Percentiles rank a stretch among this genome's conserved stretches.
These are phyloP conservation scores for Botrytis porri DNA, from an alignment of 2,329 filamentous ascomycete species.

Conservation along the genomic window DNA sequence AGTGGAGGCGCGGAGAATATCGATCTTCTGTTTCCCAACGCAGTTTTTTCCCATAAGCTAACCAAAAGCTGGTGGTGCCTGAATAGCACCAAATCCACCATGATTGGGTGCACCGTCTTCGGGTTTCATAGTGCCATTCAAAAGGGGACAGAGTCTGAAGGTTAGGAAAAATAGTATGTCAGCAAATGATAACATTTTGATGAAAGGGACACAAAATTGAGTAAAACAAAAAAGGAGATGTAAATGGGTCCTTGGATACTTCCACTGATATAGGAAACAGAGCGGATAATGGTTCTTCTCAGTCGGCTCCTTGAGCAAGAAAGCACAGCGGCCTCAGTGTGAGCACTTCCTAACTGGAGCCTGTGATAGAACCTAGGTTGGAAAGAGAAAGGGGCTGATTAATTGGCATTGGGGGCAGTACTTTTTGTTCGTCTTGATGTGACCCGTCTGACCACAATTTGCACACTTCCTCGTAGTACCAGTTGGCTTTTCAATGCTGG, in stretches of 20 bases:
- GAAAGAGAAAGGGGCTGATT: constrained; percentile 15
- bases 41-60: not conserved
- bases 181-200: constrained; percentile 9
- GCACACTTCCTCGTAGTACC: constrained; percentile 90
- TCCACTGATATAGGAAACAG: not conserved
- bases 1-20: constrained; percentile 16
- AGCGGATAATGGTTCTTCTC: not conserved
- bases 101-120: constrained; percentile 55
- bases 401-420: constrained; percentile 42
- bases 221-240: not conserved
- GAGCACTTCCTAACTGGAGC: not conserved
- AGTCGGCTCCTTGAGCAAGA: constrained; percentile 21
- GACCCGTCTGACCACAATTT: constrained; percentile 93
- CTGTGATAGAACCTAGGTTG: constrained; percentile 4
- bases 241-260: not conserved
- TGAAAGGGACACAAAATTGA: not conserved
- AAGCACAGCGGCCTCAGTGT: constrained; percentile 11
- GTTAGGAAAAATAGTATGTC: constrained; percentile 5
- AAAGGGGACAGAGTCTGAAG: constrained; percentile 72
- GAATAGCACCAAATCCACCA: constrained; percentile 52
- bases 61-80: constrained; percentile 12
- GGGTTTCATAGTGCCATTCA: constrained; percentile 76
- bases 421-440: constrained; percentile 99
- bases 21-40: not conserved
- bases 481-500: constrained; percentile 49